Evolutionary conservation across 2,329 filamentous ascomycete species (phyloP), one percentile per base, ranked within the genome.

Genomic region (Aspergillus oerlinghausenensis): DNA sequence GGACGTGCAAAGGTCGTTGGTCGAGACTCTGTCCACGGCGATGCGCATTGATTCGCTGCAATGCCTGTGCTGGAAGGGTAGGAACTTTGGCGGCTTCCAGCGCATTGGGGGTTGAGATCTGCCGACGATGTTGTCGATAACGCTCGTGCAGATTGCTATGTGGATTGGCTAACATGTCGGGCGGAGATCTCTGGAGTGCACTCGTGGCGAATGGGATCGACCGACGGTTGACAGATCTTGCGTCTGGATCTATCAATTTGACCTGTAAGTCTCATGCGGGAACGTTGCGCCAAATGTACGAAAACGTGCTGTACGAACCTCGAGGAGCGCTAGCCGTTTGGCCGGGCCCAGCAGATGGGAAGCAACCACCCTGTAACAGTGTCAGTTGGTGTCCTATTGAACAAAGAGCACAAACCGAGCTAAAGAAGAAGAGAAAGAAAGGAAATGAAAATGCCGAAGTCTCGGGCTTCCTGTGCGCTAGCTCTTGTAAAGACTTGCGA

Each of bases 11-110:
- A 76, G 82, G 81, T 77, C 85, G 80, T 63, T 84, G 88, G 77
- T 95, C 90, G 68, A 95, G 82, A 78, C 89, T 94, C 78, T 92
- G 85, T 70, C 92, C 92, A 74, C 90, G 84, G 76, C 90, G 87
- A 77, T 95, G 90, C 73, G 81, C 79, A 66, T 74, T 75, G 73
- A 79, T 80, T 74, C 77, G 73, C 67, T 78, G 79, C 75, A 84
- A 80, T 65, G 67, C 64, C 51, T 73, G 73, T 58, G 77, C 76
- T 73, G 87, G 84, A 78, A 89, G 81, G 77, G 81, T 81, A 71
- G 77, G 83, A 77, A 86, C 84, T 82, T 86, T 88, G 72, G 85
- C 83, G 69, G 85, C 84, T 74, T 93, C 89, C 77, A 90, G 89
- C 73, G 83, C 84, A 75, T 83, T 84, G 63, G 90, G 89, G 71